Base-by-base conservation (phyloP, 164 flowering plant species). In the Umbellularia californica region DNA sequence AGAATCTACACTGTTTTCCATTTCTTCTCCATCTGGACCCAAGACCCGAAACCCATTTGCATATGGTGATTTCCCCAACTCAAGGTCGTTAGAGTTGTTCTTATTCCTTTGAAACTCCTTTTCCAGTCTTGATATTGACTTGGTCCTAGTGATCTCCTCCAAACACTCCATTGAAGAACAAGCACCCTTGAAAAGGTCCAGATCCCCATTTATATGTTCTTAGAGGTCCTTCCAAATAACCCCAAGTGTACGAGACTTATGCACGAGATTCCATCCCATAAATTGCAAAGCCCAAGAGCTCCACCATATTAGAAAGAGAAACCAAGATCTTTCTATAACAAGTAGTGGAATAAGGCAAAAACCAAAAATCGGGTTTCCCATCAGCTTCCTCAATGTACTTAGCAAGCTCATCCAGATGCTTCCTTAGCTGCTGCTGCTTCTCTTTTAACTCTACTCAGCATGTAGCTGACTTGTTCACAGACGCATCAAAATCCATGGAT, bases 291-390 rank as follows among this genome's bases (percentile, higher is more conserved):
- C 25, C 68, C 73, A 93, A 75, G 28, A 89, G 80, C 58, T 89
- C 97, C 58, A 65, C 83, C 84, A 87, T 87, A 76, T 82, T 92
- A 33, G 85, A 72, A 23, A 93, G 58, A 0, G 95, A 88, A 60
- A 68, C 81, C 41, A 79, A 76, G 3, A 90, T 78, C 85, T 84
- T 90, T 41, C 72, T 35, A 68, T 92, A 90, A 69, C 86, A 78
- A 75, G 77, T 83, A 82, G 86, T 66, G 68, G 86, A 82, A 66
- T 92, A 92, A 71, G 92, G 93, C 79, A 85, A 75, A 77, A 89
- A 93, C 99, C 97, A 92, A 73, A 93, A 92, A 68, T 86, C 88
- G 65, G 98, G 99, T 74, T 95, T 98, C 63, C 65, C 83, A 60
- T 87, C 85, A 64, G 98, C 97, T 80, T 92, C 97, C 41, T 50